phyloP scores from a whole-genome alignment of 106 monocot species.

The Phalaenopsis aphrodite region DNA sequence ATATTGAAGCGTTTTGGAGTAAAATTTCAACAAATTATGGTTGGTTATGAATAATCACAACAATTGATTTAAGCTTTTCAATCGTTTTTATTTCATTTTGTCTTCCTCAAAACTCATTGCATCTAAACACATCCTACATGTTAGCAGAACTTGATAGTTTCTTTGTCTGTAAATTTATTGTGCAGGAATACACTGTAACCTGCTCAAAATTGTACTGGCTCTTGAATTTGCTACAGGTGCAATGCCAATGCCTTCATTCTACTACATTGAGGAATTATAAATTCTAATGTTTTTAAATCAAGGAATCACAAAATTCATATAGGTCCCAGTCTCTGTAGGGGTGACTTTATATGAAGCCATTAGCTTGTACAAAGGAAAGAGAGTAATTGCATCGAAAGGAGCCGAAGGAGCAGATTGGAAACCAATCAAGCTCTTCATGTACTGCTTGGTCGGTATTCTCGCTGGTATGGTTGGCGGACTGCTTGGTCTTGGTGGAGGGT shows the following conservation, averaged over 20 bases:
- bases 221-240: constrained; percentile 49
- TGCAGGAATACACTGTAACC: constrained; percentile 42
- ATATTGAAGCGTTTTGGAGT: neutral
- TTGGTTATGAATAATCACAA: too few species aligned
- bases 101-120: neutral
- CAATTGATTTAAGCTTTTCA: neutral
- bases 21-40: too few species aligned
- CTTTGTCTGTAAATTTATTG: neutral
- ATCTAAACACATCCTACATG: neutral
- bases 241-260: neutral
- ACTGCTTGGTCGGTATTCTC: constrained; percentile 31
- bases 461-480: constrained; percentile 56
- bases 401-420: constrained; percentile 22
- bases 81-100: neutral
- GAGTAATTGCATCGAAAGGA: constrained; percentile 48
- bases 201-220: constrained; percentile 50
- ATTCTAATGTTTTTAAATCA: neutral
- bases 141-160: neutral
- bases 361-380: constrained; percentile 44
- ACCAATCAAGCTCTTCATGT: constrained; percentile 25
- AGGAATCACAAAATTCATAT: neutral
- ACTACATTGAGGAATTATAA: neutral
- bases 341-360: constrained; percentile 35
- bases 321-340: constrained; percentile 46
- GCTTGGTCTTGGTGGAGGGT: constrained; percentile 58